Evolutionary conservation across 2,329 filamentous ascomycete species (phyloP).

Genomic region (Teratosphaeria zuluensis): DNA sequence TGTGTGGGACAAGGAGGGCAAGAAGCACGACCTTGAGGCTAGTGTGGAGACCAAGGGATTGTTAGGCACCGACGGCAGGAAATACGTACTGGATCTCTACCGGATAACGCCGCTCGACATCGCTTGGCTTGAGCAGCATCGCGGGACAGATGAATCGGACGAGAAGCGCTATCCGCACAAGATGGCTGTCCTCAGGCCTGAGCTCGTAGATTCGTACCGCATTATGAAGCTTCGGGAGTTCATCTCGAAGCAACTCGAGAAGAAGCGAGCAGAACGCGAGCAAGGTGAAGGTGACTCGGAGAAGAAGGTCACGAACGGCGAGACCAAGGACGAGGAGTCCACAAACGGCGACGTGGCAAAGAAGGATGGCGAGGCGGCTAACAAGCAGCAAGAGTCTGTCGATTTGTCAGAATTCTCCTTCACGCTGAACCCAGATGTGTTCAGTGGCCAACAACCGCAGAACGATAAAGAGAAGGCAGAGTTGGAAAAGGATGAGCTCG

Average conservation of each 20-base stretch:
- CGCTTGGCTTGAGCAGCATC: constrained; percentile 74
- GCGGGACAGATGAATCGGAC: constrained; percentile 42
- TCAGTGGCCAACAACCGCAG: constrained; percentile 83
- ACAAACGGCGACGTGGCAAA: constrained; percentile 21
- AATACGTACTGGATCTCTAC: constrained; percentile 96
- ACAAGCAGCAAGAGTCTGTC: constrained; percentile 53
- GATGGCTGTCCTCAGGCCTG: constrained; percentile 87
- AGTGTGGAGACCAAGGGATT: constrained; percentile 97
- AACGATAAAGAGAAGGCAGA: constrained; percentile 82
- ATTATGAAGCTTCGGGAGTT: constrained; percentile 82
- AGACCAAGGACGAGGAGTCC: constrained; percentile 6
- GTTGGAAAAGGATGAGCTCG: constrained; percentile 72
- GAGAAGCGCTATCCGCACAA: constrained; percentile 70
- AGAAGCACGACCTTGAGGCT: constrained; percentile 81
- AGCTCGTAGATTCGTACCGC: constrained; percentile 79
- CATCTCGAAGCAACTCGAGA: constrained; percentile 67
- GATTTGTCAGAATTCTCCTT: constrained; percentile 83
- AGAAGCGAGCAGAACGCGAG: constrained; percentile 39
- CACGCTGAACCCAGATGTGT: constrained; percentile 87
- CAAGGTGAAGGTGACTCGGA: constrained; percentile 23
- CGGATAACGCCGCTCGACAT: constrained; percentile 88
- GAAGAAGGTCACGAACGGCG: constrained; percentile 11
- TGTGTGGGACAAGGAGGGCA: constrained; percentile 95
- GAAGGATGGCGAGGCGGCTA: constrained; percentile 14
- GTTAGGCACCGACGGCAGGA: constrained; percentile 90